A percentile compares a stretch with the other conserved stretches of the same genome.
phyloP scores from a whole-genome alignment of 176 grass and related monocot species.

The Avena eriantha region DNA sequence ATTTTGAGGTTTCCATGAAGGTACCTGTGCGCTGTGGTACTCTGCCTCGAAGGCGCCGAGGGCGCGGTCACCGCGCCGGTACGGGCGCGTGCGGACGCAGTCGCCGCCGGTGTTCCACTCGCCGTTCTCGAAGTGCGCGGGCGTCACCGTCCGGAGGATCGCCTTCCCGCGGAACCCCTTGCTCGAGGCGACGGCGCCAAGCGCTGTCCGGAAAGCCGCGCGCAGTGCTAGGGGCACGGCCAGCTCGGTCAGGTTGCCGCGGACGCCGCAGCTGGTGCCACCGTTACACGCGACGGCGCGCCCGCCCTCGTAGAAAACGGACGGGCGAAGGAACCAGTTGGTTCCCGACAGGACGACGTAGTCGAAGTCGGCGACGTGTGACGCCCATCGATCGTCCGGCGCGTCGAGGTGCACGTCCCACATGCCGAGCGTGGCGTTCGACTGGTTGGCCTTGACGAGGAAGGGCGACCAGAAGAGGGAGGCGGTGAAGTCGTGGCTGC shows the following conservation, averaged over 20 bases:
- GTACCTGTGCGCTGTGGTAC: constrained; percentile 50
- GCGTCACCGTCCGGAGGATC: constrained; percentile 57
- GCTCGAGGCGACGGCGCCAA: not conserved
- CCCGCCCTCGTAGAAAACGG: constrained; percentile 48
- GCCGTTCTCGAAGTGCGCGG: constrained; percentile 72
- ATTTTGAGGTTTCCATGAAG: not conserved
- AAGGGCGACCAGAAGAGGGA: constrained; percentile 72
- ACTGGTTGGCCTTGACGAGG: constrained; percentile 57
- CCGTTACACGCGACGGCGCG: constrained; percentile 48
- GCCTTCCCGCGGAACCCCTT: constrained; percentile 50
- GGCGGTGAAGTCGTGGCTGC: constrained; percentile 53
- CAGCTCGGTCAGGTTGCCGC: constrained; percentile 48
- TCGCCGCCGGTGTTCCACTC: constrained; percentile 77
- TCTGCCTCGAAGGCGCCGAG: constrained; percentile 53
- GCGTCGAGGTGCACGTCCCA: constrained; percentile 67
- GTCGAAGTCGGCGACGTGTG: constrained; percentile 50
- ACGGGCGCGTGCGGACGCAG: constrained; percentile 56
- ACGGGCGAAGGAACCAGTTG: constrained; percentile 67
- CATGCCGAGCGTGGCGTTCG: constrained; percentile 56
- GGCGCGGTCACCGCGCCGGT: constrained; percentile 38
- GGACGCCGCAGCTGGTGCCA: not conserved
- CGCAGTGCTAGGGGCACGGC: constrained; percentile 44
- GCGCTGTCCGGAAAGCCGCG: constrained; percentile 56
- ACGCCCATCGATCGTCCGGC: constrained; percentile 53
- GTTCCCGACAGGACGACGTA: constrained; percentile 54